Evolutionary conservation across 2,329 filamentous ascomycete species (phyloP), one percentile per base, ranked within the genome.

Genomic region (Colletotrichum higginsianum): DNA sequence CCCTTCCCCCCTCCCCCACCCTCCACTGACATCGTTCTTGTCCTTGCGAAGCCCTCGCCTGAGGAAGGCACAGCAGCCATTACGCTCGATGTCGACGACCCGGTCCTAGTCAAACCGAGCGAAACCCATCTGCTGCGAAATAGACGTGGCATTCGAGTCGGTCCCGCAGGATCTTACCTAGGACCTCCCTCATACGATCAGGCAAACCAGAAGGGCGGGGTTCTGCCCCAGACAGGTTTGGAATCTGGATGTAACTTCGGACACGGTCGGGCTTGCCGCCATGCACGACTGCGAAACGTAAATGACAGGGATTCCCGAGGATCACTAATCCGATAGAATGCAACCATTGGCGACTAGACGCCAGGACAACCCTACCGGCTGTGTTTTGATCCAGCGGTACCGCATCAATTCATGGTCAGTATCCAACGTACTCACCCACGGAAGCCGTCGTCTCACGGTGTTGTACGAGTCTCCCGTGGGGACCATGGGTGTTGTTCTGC

Each of bases 301-400:
- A 13, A 18, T n/a, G 58, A 42, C 66, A 66, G 61, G 71, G 71
- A 26, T 71, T 21, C 38, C 56, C 44, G 47, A 58, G 44, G 52
- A 52, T 50, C 26, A 53, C 55, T 56, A 50, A 57, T 40, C 56
- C 61, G 52, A 61, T 9, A 21, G 4, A 50, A 70, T 56, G 46
- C 63, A 61, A 61, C 42, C 26, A 44, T 23, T 44, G 50, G 50
- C 64, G 38, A 40, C 12, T 23, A 23, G 12, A n/a, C 35, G 21
- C 30, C 21, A 12, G 46, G 30, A 23, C 44, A 50, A 38, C 30
- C 47, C 35, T 50, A 21, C 30, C 30, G 15, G 15, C 23, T 52
- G 8, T 61, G 18, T 12, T 23, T 8, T 16, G 13, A 35, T 44
- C 35, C 5, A n/a, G 30, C 35, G n/a, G 13, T 3, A 61, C n/a